A percentile compares a stretch with the other conserved stretches of the same genome.
Conservation (phyloP, 495 filamentous ascomycete species). For the Podospora didyma region DNA sequence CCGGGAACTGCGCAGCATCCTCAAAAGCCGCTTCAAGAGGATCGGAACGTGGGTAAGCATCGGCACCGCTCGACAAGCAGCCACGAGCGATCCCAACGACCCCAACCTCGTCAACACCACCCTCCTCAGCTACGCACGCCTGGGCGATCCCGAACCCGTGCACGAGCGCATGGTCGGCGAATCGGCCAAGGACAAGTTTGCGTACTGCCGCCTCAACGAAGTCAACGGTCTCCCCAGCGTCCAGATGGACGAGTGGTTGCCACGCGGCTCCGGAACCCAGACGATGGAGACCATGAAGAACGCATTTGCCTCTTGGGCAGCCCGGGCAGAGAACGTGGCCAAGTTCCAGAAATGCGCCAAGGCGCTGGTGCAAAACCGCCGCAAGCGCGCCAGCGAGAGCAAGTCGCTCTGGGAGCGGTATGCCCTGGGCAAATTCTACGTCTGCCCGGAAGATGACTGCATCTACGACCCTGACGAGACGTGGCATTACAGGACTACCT, state of each 20-base stretch:
- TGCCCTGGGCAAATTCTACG: slow-evolving; percentile 1
- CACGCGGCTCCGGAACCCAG: no score
- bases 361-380: not conserved
- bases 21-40: not conserved
- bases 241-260: slow-evolving; percentile 1
- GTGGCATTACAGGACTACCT: not conserved
- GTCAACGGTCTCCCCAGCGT: not conserved
- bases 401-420: slow-evolving; percentile 1
- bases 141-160: not conserved
- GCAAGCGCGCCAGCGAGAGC: not conserved
- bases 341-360: not conserved
- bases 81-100: not conserved
- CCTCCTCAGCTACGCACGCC: not conserved
- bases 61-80: not conserved
- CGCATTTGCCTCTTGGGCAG: not conserved
- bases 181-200: not conserved
- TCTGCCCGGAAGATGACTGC: not conserved
- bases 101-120: not conserved
- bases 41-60: not conserved
- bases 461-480: not conserved
- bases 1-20: not conserved
- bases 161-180: not conserved
- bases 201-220: slow-evolving; percentile 1
- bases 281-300: not conserved
- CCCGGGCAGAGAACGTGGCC: not conserved